Conservation (phyloP, 2,329 filamentous ascomycete species). For the Talaromyces verruculosus region DNA sequence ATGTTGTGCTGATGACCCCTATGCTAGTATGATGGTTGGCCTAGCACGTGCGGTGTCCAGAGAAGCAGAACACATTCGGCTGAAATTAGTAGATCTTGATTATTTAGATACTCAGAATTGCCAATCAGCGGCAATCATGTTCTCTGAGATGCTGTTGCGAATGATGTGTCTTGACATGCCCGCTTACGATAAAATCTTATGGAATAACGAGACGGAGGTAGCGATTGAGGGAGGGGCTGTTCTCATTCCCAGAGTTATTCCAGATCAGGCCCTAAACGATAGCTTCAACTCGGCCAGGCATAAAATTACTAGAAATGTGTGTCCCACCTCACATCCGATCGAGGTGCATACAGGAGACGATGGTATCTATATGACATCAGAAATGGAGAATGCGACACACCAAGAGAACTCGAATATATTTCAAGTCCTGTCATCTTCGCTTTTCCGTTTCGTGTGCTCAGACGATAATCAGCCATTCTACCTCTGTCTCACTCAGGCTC, state of each 20-base stretch:
- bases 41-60: slow-evolving; percentile 14
- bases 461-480: slow-evolving; percentile 5
- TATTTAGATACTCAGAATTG: slow-evolving; percentile 10
- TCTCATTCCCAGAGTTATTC: slow-evolving; percentile 32
- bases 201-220: slow-evolving; percentile 35
- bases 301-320: slow-evolving; percentile 10
- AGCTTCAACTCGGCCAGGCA: slow-evolving; percentile 1
- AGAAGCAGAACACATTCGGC: slow-evolving; percentile 15
- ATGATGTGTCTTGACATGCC: background rate
- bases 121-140: background rate
- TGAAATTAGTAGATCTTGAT: slow-evolving; percentile 16
- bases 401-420: background rate
- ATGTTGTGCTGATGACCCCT: slow-evolving; percentile 7
- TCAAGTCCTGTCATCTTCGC: background rate
- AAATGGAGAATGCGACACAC: background rate
- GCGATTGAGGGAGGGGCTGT: slow-evolving; percentile 28
- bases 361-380: background rate
- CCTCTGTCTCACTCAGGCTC: background rate
- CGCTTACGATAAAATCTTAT: slow-evolving; percentile 25
- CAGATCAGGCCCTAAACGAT: background rate
- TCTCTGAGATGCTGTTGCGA: slow-evolving; percentile 23
- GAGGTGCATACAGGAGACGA: background rate
- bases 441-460: slow-evolving; percentile 3
- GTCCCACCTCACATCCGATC: background rate
- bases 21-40: slow-evolving; percentile 19